Evolutionary conservation across 2,329 filamentous ascomycete genomes (phyloP).

Genomic region (Curvularia verruculosa): DNA sequence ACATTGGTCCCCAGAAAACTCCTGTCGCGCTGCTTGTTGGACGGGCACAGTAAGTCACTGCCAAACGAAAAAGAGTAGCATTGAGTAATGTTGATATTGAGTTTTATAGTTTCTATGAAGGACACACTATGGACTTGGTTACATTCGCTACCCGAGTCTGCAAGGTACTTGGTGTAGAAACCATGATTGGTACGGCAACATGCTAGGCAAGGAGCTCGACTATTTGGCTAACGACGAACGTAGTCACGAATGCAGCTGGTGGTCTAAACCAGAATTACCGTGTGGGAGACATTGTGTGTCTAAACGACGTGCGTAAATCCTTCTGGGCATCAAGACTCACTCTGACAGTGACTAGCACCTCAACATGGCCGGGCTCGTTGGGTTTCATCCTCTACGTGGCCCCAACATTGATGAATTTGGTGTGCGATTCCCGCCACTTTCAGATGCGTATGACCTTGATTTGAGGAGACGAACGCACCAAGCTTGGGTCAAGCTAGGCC

Average conservation of each 20-base stretch:
- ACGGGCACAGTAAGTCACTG: slow-evolving; percentile 64
- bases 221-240: slow-evolving; percentile 21
- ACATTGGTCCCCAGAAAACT: slow-evolving; percentile 59
- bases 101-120: slow-evolving; percentile 67
- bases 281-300: slow-evolving; percentile 68
- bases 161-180: slow-evolving; percentile 65
- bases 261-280: slow-evolving; percentile 68
- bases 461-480: slow-evolving; percentile 63
- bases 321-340: neutral
- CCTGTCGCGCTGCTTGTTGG: slow-evolving; percentile 69
- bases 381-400: slow-evolving; percentile 66
- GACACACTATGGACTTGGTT: slow-evolving; percentile 66
- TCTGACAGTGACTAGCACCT: slow-evolving; percentile 58
- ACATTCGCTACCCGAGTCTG: slow-evolving; percentile 70
- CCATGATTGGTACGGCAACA: slow-evolving; percentile 57
- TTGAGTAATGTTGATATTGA: slow-evolving; percentile 19
- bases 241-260: slow-evolving; percentile 71
- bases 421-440: slow-evolving; percentile 66
- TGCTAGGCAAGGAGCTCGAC: neutral
- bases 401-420: slow-evolving; percentile 68
- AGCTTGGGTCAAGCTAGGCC: slow-evolving; percentile 60
- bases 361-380: slow-evolving; percentile 66
- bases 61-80: slow-evolving; percentile 1
- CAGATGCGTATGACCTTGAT: slow-evolving; percentile 69
- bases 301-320: slow-evolving; percentile 63